These are phyloP conservation scores for Atkinsonella hypoxylon DNA, from an alignment of 2,329 filamentous ascomycete species.

Conservation along the genomic window DNA sequence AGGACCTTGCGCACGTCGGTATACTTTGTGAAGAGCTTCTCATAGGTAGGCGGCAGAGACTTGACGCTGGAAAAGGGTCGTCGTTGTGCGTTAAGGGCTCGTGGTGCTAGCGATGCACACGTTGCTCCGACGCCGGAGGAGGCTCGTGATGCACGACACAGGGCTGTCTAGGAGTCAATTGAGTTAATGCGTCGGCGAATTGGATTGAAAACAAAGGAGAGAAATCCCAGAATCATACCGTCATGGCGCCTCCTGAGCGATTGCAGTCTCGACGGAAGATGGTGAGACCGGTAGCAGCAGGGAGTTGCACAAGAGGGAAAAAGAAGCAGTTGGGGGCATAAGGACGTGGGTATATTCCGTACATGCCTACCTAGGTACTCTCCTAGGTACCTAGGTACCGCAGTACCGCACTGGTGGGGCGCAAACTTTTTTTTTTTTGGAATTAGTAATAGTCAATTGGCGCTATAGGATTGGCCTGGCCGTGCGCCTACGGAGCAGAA, in stretches of 20 bases:
- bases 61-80: conserved; percentile 27
- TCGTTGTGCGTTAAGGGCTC: conserved; percentile 11
- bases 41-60: conserved; percentile 58
- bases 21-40: conserved; percentile 68
- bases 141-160: conserved; percentile 18
- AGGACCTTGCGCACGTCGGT: conserved; percentile 64
- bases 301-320: background rate
- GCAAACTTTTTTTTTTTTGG: conserved; percentile 14
- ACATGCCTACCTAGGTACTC: no score
- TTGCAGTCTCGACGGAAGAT: conserved; percentile 39
- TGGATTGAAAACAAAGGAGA: background rate
- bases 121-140: conserved; percentile 16
- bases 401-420: background rate
- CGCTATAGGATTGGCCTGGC: conserved; percentile 21
- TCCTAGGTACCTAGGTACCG: background rate
- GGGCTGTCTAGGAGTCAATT: conserved; percentile 21
- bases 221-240: conserved; percentile 21
- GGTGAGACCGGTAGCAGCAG: conserved; percentile 18
- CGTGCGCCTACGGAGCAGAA: background rate
- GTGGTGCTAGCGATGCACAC: conserved; percentile 3
- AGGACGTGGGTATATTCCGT: no score
- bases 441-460: conserved; percentile 20
- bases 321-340: background rate
- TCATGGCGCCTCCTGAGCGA: conserved; percentile 35
- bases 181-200: background rate